Evolutionary conservation across 2,329 filamentous ascomycete species (phyloP), one percentile per base, ranked within the genome.

Genomic region (Fusarium ramigenum): DNA sequence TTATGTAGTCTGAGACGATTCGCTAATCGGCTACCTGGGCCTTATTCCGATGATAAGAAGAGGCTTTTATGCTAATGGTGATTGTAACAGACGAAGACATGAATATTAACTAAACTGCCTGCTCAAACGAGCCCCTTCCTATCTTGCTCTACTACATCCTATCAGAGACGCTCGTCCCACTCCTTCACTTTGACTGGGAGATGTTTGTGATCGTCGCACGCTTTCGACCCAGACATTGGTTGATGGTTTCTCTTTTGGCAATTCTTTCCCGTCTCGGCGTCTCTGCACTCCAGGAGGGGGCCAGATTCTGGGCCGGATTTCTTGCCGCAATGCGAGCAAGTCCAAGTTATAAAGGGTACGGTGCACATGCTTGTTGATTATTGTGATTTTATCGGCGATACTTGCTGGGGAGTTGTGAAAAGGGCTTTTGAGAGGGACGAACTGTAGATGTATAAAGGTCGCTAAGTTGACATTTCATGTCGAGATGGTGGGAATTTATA

Each of bases 1-100:
- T 21, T 10, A 15, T 30, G 4, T 12, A 47, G 9, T 30, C 19
- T 11, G 0, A 7, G 6, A 10, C 1, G 21, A 21, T 1, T 28
- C 4, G 3, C 1, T 28, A 4, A 21, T 21, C 9, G 2, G 12
- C 3, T 21, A 30, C 10, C 19, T 11, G 6, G n/a, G n/a, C n/a
- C n/a, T n/a, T n/a, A n/a, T n/a, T n/a, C n/a, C n/a, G n/a, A n/a
- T n/a, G n/a, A n/a, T n/a, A n/a, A n/a, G n/a, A n/a, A n/a, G n/a
- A n/a, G n/a, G n/a, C n/a, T n/a, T n/a, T n/a, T n/a, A n/a, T n/a
- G n/a, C n/a, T n/a, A n/a, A n/a, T n/a, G n/a, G n/a, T n/a, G n/a
- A n/a, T n/a, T n/a, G n/a, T n/a, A n/a, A n/a, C n/a, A n/a, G n/a
- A n/a, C n/a, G n/a, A n/a, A n/a, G n/a, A n/a, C n/a, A 25, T 25